Base-by-base conservation (phyloP, 2,329 filamentous ascomycete species). In the Truncatella angustata region DNA sequence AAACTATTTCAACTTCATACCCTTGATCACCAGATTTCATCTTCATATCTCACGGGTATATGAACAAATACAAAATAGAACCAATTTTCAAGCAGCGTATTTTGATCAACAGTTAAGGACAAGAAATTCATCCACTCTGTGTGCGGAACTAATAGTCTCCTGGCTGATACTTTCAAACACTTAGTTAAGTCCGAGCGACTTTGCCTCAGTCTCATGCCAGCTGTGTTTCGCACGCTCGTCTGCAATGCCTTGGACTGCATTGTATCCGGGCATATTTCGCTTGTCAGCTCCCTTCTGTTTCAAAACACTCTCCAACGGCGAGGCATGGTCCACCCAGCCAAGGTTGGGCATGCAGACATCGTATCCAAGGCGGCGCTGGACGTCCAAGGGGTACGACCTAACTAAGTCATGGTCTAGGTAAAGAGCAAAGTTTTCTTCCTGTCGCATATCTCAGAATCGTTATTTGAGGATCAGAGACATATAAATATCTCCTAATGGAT, bases 311-410 rank as follows among this genome's bases (percentile, higher is more conserved):
- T 50, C 48, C 36, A 50, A 20, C 2, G 48, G 48, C 20, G 48
- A 50, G 4, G 48, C 48, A 9, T 50, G 48, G 14, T 51, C 49
- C 9, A 51, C 49, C 49, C 49, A 45, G 24, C 49, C 49, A 9
- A 51, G 39, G 30, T 44, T 44, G 3, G 49, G 49, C 49, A 44
- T 20, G 26, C 26, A 21, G 3, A 51, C 49, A 28, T 44, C 39
- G 12, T 51, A 51, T 3, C 49, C 49, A 21, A 51, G 49, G 24
- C 49, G 37, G 10, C 39, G 49, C 26, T 36, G 26, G 0, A 51
- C 39, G 14, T 51, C 39, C 0, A 44, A 9, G 9, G 37, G 37
- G 39, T 51, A 51, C n/a, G 39, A 4, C 26, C 37, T 4, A 16
- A 51, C 49, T 6, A 44, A 14, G 37, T 51, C 39, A 21, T 51